phyloP scores from a whole-genome alignment of 352 stramenopile genomes.

The Phytophthora megakarya region DNA sequence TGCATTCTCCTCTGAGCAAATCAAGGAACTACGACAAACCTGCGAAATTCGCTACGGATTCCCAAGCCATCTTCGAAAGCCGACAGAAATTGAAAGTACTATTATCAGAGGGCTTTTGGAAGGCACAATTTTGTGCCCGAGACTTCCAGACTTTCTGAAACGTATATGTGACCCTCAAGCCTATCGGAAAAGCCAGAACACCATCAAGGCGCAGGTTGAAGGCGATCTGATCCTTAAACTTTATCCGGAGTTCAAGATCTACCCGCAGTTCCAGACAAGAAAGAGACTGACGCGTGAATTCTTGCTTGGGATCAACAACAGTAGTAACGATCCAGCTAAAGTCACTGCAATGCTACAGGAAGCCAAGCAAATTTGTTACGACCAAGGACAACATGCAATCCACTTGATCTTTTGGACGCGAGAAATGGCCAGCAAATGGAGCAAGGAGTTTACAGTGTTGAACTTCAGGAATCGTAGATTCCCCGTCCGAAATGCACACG shows the following conservation, averaged over 20 bases:
- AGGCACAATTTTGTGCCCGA: not conserved
- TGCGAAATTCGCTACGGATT: not conserved
- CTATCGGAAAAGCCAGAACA: conserved; percentile 7
- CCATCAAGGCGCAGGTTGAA: conserved; percentile 6
- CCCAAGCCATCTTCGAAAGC: not conserved
- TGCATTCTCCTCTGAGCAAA: not conserved
- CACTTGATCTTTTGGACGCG: conserved; percentile 9
- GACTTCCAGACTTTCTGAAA: not conserved
- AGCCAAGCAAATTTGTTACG: conserved; percentile 6
- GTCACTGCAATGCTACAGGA: not conserved
- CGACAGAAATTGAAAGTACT: not conserved
- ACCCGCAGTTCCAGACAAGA: not conserved
- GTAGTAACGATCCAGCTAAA: not conserved
- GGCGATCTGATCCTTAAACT: conserved; percentile 1
- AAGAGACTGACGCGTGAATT: not conserved
- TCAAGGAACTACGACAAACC: not conserved
- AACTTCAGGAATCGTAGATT: not conserved
- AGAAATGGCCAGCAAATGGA: conserved; percentile 3
- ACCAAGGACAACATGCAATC: not conserved
- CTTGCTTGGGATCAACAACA: not conserved
- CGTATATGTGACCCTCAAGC: not conserved
- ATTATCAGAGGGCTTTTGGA: not conserved
- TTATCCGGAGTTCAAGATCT: not conserved
- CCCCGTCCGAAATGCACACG: not conserved
- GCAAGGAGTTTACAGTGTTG: not conserved